Evolutionary conservation across 208 protist genomes (phyloP).

Genomic region (Sergeia podlipaevii): DNA sequence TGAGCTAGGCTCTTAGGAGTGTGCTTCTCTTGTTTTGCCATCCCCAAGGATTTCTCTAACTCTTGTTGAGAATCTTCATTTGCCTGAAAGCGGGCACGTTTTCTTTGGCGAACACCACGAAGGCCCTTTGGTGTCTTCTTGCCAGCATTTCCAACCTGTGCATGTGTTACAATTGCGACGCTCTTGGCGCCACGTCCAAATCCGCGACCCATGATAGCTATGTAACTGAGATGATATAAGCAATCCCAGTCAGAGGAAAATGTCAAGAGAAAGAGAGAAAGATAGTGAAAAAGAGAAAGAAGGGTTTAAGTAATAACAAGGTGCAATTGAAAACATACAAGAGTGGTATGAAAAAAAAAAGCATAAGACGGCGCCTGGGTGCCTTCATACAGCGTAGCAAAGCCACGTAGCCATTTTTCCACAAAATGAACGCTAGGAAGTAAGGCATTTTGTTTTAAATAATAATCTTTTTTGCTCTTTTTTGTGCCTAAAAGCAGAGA

Average conservation of each 20-base stretch:
- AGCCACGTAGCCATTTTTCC: too few species aligned
- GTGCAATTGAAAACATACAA: not conserved
- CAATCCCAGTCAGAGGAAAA: too few species aligned
- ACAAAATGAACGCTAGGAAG: too few species aligned
- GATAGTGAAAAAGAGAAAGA: slow-evolving; percentile 16
- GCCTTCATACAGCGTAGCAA: too few species aligned
- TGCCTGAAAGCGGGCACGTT: slow-evolving; percentile 44
- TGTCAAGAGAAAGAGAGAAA: slow-evolving; percentile 6
- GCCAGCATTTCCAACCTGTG: slow-evolving; percentile 47
- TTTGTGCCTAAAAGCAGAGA: too few species aligned
- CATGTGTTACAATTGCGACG: slow-evolving; percentile 81
- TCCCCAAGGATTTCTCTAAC: slow-evolving; percentile 66
- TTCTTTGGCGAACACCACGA: slow-evolving; percentile 58
- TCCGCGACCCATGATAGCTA: slow-evolving; percentile 74
- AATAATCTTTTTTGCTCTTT: too few species aligned
- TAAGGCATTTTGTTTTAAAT: too few species aligned
- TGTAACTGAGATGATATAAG: too few species aligned
- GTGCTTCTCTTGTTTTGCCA: slow-evolving; percentile 24
- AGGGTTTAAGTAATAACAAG: too few species aligned
- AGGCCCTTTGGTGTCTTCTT: slow-evolving; percentile 82
- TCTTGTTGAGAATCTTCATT: slow-evolving; percentile 41
- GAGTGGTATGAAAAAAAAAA: slow-evolving; percentile 5
- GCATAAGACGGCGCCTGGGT: too few species aligned
- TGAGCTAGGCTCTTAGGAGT: slow-evolving; percentile 58
- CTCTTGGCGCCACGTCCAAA: slow-evolving; percentile 86